Conservation (phyloP, 2,329 filamentous ascomycete species). For the Didymosphaeria variabile region DNA sequence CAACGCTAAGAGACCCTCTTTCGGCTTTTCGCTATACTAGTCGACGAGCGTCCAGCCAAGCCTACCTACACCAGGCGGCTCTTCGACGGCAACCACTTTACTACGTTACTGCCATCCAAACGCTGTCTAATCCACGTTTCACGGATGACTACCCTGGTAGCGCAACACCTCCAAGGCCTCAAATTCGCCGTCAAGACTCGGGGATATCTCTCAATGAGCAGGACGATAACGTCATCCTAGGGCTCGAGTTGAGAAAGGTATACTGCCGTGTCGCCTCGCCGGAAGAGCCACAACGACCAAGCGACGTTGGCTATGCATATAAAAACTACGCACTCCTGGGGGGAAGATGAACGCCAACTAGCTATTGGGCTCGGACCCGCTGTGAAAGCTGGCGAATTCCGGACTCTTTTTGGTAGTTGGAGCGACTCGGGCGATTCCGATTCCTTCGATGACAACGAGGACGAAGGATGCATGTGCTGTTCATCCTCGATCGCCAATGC, state of each 20-base stretch:
- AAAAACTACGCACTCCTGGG: slow-evolving; percentile 33
- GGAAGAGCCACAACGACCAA: slow-evolving; percentile 37
- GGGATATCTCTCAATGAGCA: slow-evolving; percentile 20
- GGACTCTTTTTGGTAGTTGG: slow-evolving; percentile 30
- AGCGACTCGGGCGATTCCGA: slow-evolving; percentile 27
- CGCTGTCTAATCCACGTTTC: slow-evolving; percentile 51
- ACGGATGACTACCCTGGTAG: slow-evolving; percentile 22
- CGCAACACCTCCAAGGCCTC: slow-evolving; percentile 9
- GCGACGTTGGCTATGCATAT: slow-evolving; percentile 40
- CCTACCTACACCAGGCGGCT: slow-evolving; percentile 39
- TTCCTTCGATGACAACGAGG: slow-evolving; percentile 22
- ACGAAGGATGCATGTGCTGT: slow-evolving; percentile 25
- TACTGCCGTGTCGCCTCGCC: slow-evolving; percentile 32
- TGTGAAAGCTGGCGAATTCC: slow-evolving; percentile 29
- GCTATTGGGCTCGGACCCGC: slow-evolving; percentile 39
- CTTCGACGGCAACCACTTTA: slow-evolving; percentile 56
- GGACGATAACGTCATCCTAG: slow-evolving; percentile 26
- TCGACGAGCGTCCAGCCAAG: slow-evolving; percentile 27
- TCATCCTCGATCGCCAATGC: slow-evolving; percentile 29
- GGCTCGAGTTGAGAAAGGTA: slow-evolving; percentile 38
- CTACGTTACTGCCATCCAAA: slow-evolving; percentile 57
- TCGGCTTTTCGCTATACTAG: slow-evolving; percentile 36
- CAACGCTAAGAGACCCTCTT: slow-evolving; percentile 24
- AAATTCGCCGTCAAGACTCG: slow-evolving; percentile 36
- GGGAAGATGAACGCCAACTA: slow-evolving; percentile 32